These are phyloP conservation scores for Euphrasia confusa DNA, from an alignment of 257 asterid genomes.

Conservation along the genomic window DNA sequence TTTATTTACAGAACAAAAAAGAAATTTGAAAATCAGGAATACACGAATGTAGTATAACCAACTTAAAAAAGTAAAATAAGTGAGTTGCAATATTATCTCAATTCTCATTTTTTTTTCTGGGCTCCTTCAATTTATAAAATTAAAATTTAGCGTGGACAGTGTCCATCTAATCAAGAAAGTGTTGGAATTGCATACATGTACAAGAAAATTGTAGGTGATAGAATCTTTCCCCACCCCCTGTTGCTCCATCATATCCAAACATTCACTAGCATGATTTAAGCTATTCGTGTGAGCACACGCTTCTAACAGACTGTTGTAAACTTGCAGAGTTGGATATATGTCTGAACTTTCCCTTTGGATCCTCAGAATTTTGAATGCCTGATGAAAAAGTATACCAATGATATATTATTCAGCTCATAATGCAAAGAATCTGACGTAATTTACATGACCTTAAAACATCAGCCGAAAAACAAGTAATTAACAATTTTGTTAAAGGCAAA, in stretches of 20 bases:
- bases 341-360: conserved; percentile 44
- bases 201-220: conserved; percentile 62
- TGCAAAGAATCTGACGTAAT: conserved; percentile 11
- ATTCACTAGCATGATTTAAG: conserved; percentile 48
- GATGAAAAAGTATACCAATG: conserved; percentile 26
- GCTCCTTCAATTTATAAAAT: not conserved
- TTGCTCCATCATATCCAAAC: conserved; percentile 69
- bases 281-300: conserved; percentile 47
- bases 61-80: not conserved
- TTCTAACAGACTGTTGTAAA: conserved; percentile 54
- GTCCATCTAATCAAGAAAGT: conserved; percentile 14
- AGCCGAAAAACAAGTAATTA: conserved; percentile 1
- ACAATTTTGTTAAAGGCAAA: conserved; percentile 1
- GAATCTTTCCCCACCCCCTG: conserved; percentile 67
- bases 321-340: conserved; percentile 48
- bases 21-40: too few relatives aligned
- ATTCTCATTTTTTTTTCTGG: too few relatives aligned
- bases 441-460: conserved; percentile 11
- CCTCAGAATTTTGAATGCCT: conserved; percentile 61
- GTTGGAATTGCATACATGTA: conserved; percentile 50
- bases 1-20: not conserved
- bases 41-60: too few relatives aligned
- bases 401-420: conserved; percentile 25
- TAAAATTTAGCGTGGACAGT: conserved; percentile 9
- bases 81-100: not conserved